Conservation (phyloP, 441 rosid species). For the Aquilaria agallochum region DNA sequence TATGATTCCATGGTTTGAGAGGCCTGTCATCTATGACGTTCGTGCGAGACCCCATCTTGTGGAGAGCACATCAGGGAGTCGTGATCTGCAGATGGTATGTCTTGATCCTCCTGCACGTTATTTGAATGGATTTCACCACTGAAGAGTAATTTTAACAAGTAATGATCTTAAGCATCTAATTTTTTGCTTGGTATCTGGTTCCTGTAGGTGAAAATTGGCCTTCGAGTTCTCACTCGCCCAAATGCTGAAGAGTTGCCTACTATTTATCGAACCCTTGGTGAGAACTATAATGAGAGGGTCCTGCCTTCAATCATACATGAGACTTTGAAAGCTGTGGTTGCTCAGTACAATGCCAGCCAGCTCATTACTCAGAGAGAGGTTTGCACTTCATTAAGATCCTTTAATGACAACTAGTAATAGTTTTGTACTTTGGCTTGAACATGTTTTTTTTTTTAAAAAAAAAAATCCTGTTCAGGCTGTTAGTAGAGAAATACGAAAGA, state of each 20-base stretch:
- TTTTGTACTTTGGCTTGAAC: neutral
- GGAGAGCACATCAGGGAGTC: slow-evolving; percentile 94
- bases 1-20: slow-evolving; percentile 87
- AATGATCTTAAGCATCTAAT: no score
- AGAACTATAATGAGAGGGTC: slow-evolving; percentile 87
- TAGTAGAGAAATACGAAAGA: slow-evolving; percentile 78
- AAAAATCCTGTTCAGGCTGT: slow-evolving; percentile 47
- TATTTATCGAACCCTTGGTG: slow-evolving; percentile 75
- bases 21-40: slow-evolving; percentile 81
- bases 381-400: no score
- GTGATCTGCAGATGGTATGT: slow-evolving; percentile 92
- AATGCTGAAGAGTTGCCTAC: slow-evolving; percentile 60
- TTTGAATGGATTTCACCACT: no score
- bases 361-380: slow-evolving; percentile 96
- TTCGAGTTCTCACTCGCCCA: slow-evolving; percentile 94
- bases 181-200: neutral
- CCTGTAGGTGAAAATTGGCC: slow-evolving; percentile 82
- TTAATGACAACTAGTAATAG: neutral
- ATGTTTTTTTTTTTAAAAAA: neutral
- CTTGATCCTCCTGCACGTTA: neutral
- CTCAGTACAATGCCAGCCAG: slow-evolving; percentile 96
- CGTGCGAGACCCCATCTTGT: slow-evolving; percentile 92
- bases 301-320: slow-evolving; percentile 87
- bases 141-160: no score
- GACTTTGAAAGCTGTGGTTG: slow-evolving; percentile 91